Base-by-base conservation (phyloP, 129 eudicot genomes). In the Flaveria sonorensis region DNA sequence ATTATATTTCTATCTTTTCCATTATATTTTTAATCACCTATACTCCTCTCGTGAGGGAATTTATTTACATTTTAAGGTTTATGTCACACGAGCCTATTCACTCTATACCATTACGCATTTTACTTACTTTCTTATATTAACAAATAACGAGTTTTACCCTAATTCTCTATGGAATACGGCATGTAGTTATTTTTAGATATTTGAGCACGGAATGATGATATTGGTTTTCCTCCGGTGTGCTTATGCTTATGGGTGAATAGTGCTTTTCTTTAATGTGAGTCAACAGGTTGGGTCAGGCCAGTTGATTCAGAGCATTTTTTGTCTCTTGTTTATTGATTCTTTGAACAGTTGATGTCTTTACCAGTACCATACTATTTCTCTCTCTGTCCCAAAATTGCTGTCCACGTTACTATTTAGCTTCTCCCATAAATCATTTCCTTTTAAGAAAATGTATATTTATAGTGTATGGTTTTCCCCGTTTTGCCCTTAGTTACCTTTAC, bases 131-230 rank as follows among this genome's bases (percentile, higher is more conserved):
- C 53, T 56, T 62, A 32, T 16, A 62, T 19, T 24, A 16, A 62
- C 21, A 15, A 19, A 60, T 60, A 60, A 24, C n/a, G 9, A 50
- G 28, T 24, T 50, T 71, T 71, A 47, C 59, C 13, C 59, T 47
- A 24, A 23, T 70, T 15, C n/a, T 50, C 24, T 51, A 47, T 4
- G 42, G 15, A 14, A 26, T 51, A 48, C 50, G 20, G 1, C 45
- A 48, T 15, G 43, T 14, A 13, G 40, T 45, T 21, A 30, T n/a
- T 21, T 70, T 24, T 26, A 23, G 60, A 70, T 70, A 28, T 28
- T 21, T 26, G 75, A 26, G 16, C 61, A 26, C 28, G 47, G 63
- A 50, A n/a, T 50, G 75, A 28, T 51, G 48, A 26, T 68, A 68
- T 36, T 30, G 12, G 50, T 21, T 45, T 67, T 68, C 23, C 55